Base-by-base conservation (phyloP, 768 basidiomycete genomes). In the Amanita muscaria region DNA sequence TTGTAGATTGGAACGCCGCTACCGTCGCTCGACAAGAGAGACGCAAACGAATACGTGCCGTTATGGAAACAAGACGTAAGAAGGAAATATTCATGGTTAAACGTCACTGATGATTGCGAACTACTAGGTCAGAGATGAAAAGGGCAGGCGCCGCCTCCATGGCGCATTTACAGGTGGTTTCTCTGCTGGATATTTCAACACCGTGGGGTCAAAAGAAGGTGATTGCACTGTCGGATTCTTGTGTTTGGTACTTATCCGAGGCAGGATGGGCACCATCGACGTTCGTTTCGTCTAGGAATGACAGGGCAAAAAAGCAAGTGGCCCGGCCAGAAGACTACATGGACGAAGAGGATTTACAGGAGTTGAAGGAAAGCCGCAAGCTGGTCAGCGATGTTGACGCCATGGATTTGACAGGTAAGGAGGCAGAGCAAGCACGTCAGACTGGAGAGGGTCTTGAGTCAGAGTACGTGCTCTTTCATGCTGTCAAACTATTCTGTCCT, bases 91-190 rank as follows among this genome's bases (percentile, higher is more conserved):
- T 14, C 25, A 44, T 30, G 37, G 29, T 42, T 36, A 41, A 41
- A 18, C 38, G 27, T 45, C 10, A 40, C 48, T 54, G 48, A 53
- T 48, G 53, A 44, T 40, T 18, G 27, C 54, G 38, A 21, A 35
- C 22, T 39, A 12, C 39, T 55, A 91, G 86, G 89, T 91, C 9
- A 74, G 86, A 53, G 93, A 98, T 66, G 93, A 98, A 64, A 80
- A 96, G 58, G 91, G 92, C 24, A 76, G 94, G 35, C 68, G 90
- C 51, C 70, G 96, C 46, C 67, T 99, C n/a, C 96, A 99, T 59
- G 96, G 96, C 3, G 96, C 96, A 3, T 99, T 98, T 66, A 97
- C 93, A 0, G 96, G 96, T 18, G 96, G 96, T 9, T 99, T 91
- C 72, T 91, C 88, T 44, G 96, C 96, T 21, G 94, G 94, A 0